Base-by-base conservation (phyloP, 2,329 filamentous ascomycete species). In the Didymella segeticola region DNA sequence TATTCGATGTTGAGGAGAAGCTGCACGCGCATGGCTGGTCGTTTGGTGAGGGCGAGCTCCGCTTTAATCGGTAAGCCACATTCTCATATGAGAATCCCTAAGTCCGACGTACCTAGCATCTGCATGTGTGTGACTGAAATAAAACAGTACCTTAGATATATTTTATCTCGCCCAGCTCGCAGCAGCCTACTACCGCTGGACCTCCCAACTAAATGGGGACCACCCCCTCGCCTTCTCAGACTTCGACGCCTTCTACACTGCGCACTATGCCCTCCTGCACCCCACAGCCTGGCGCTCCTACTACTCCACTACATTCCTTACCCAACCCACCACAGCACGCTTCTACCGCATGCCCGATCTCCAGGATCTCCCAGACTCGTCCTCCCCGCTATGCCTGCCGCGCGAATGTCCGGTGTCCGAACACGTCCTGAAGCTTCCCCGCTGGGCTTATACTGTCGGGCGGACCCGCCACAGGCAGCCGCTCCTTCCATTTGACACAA, bases 1-100 rank as follows among this genome's bases (percentile, higher is more conserved):
- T 54, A 45, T 54, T 54, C 43, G 37, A 48, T 49, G 29, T 54
- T 38, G 37, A 48, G 30, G 51, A 54, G 43, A 48, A 54, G 51
- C 43, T 54, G 22, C 51, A 54, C 51, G 37, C 30, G 30, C 43
- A 54, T 48, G 43, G 51, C 43, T 54, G 51, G 51, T 54, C 51
- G 43, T 54, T 54, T 48, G 51, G 51, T 48, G 43, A 54, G 43
- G 51, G 23, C 38, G 43, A 54, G 43, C 51, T 54, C 45, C 43
- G 45, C 43, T 54, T 54, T 38, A 54, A 54, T 48, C 51, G 51
- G 51, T 54, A 49, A 54, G 51, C 51, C 49, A 48, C 43, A 53
- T 47, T 33, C 33, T 52, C 27, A 54, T 34, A 34, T 43, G 41
- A 43, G 41, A 43, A 43, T 23, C 19, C 41, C 41, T 43, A 7